Evolutionary conservation across 768 basidiomycete genomes (phyloP).

Genomic region (Psilocybe sp.): DNA sequence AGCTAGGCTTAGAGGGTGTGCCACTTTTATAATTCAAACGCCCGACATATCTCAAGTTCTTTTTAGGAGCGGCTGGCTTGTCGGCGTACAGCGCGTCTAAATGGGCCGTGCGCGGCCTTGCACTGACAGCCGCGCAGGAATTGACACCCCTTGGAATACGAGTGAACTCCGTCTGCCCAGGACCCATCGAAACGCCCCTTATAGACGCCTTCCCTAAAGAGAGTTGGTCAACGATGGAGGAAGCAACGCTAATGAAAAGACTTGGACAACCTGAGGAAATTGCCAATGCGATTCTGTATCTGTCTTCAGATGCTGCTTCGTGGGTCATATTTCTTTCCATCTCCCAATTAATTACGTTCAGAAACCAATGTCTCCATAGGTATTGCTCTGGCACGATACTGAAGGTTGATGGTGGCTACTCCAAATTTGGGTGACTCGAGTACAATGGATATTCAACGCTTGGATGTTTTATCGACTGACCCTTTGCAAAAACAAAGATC

Average conservation of each 20-base stretch:
- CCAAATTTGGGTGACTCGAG: slow-evolving; percentile 3
- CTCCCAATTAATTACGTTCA: too few relatives aligned
- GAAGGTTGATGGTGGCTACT: slow-evolving; percentile 6
- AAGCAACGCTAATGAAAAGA: slow-evolving; percentile 4
- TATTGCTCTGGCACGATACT: slow-evolving; percentile 6
- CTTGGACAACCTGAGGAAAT: slow-evolving; percentile 4
- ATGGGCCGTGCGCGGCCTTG: slow-evolving; percentile 3
- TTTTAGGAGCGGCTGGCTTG: slow-evolving; percentile 2
- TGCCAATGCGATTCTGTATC: slow-evolving; percentile 4
- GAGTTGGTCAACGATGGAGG: slow-evolving; percentile 2
- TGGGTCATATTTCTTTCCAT: background rate
- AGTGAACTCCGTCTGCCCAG: slow-evolving; percentile 6
- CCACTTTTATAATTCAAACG: too few relatives aligned
- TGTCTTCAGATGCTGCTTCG: slow-evolving; percentile 4
- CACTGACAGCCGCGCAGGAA: slow-evolving; percentile 4
- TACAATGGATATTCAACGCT: too few relatives aligned
- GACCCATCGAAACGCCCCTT: slow-evolving; percentile 3
- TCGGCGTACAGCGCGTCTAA: slow-evolving; percentile 8
- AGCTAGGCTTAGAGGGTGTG: background rate
- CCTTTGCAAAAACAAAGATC: too few relatives aligned
- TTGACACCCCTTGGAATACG: slow-evolving; percentile 4
- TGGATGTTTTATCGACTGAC: too few relatives aligned
- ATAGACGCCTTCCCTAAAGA: slow-evolving; percentile 5
- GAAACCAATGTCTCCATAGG: background rate
- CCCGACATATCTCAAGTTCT: too few relatives aligned